Conservation (phyloP, 225 moss, liverwort and hornwort genomes). For the Physcomitrellopsis africana region DNA sequence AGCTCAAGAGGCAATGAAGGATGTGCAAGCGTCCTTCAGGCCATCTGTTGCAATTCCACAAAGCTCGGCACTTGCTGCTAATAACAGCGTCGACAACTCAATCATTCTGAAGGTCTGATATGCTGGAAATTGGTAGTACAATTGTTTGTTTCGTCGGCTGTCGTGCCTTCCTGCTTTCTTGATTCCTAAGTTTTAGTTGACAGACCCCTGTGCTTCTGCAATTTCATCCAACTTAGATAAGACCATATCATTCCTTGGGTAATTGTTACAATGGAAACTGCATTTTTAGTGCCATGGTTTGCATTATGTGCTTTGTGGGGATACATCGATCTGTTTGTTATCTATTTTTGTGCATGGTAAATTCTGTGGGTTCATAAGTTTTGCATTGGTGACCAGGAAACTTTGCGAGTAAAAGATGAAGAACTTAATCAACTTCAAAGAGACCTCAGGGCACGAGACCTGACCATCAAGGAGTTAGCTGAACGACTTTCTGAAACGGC, state of each 20-base stretch:
- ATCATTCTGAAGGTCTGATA: conserved; percentile 57
- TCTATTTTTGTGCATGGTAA: not conserved
- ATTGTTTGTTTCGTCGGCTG: conserved; percentile 9
- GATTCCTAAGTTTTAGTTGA: conserved; percentile 7
- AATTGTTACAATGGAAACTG: conserved; percentile 3
- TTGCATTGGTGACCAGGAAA: conserved; percentile 62
- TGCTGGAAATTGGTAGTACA: conserved; percentile 15
- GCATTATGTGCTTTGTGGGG: conserved; percentile 2
- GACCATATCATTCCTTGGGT: not conserved
- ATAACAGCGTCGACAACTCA: conserved; percentile 61
- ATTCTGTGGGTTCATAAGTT: conserved; percentile 27
- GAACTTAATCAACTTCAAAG: conserved; percentile 93
- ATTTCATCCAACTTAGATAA: conserved; percentile 1
- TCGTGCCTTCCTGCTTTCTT: conserved; percentile 9
- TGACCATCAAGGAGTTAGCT: conserved; percentile 93
- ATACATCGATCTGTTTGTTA: not conserved
- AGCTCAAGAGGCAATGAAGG: conserved; percentile 91
- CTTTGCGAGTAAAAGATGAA: conserved; percentile 96
- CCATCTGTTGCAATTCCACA: conserved; percentile 55
- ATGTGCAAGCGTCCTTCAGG: conserved; percentile 78
- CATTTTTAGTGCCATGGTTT: conserved; percentile 17
- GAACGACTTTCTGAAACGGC: conserved; percentile 93
- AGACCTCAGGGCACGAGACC: conserved; percentile 92
- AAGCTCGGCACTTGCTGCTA: conserved; percentile 44
- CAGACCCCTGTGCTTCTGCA: conserved; percentile 10